phyloP scores from a whole-genome alignment of 352 stramenopile genomes.

The Phytophthora fragariae region DNA sequence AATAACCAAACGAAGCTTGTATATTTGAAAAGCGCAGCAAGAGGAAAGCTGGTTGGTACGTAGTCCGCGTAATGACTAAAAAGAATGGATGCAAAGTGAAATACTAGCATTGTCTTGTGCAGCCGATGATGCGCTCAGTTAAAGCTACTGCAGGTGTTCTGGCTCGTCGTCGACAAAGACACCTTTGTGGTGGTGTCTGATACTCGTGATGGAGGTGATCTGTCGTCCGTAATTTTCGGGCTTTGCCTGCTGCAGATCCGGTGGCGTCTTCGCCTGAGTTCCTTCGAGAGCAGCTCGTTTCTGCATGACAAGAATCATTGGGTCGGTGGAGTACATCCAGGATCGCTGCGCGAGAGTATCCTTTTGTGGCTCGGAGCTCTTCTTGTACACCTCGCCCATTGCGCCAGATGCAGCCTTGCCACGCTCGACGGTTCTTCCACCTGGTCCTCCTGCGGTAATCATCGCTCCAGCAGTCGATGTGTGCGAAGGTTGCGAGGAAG shows the following conservation, averaged over 20 bases:
- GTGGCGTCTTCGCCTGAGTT: constrained; percentile 4
- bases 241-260: constrained; percentile 21
- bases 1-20: constrained; percentile 33
- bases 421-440: constrained; percentile 54
- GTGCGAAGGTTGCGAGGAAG: constrained; percentile 18
- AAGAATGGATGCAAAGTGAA: constrained; percentile 32
- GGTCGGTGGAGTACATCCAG: constrained; percentile 81
- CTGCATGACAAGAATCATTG: constrained; percentile 65
- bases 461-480: constrained; percentile 29
- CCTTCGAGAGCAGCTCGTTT: constrained; percentile 30
- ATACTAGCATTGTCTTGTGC: not conserved
- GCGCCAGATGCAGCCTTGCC: constrained; percentile 70
- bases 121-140: not conserved
- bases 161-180: constrained; percentile 72
- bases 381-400: constrained; percentile 71
- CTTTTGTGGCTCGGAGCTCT: constrained; percentile 63
- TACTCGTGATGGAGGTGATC: constrained; percentile 67
- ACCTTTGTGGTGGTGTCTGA: constrained; percentile 59
- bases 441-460: constrained; percentile 54
- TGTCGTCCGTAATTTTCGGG: constrained; percentile 44
- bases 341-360: constrained; percentile 78
- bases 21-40: constrained; percentile 23
- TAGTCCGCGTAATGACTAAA: constrained; percentile 20
- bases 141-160: constrained; percentile 18
- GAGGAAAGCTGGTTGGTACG: constrained; percentile 6